A percentile compares a stretch with the other conserved stretches of the same genome.
Conservation (phyloP, 129 eudicot species). For the Escallonia rubra region DNA sequence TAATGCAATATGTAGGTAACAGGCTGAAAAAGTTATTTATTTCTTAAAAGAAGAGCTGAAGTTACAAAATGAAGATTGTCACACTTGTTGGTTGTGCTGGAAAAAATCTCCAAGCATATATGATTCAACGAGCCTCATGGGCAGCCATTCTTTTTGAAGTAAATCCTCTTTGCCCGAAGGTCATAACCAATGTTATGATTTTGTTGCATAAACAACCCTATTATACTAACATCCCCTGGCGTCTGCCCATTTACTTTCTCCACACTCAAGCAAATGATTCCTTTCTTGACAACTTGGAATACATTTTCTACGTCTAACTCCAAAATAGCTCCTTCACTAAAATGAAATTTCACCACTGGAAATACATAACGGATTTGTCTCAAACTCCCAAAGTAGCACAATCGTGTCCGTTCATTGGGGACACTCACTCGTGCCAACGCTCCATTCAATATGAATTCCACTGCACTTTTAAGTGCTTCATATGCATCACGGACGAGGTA, state of each 20-base stretch:
- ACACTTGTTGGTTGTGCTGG: too few species aligned
- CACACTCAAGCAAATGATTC: background rate
- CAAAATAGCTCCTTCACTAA: background rate
- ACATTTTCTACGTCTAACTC: background rate
- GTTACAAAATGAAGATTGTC: too few species aligned
- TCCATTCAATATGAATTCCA: background rate
- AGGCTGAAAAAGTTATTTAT: too few species aligned
- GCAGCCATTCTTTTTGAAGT: background rate
- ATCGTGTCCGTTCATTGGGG: background rate
- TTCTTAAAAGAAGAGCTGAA: too few species aligned
- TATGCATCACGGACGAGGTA: background rate
- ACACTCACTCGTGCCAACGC: background rate
- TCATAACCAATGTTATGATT: background rate
- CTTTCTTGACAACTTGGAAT: background rate
- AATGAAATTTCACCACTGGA: background rate
- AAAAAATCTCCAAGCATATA: too few species aligned
- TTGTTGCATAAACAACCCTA: constrained; percentile 1
- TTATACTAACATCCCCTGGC: background rate
- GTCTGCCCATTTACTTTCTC: background rate
- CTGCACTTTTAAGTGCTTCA: background rate
- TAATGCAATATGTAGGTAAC: too few species aligned
- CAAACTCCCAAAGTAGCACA: background rate
- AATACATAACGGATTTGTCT: background rate
- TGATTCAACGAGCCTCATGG: background rate
- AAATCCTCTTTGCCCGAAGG: background rate